Evolutionary conservation across 2,329 filamentous ascomycete genomes (phyloP).

Genomic region (Colletotrichum sidae): DNA sequence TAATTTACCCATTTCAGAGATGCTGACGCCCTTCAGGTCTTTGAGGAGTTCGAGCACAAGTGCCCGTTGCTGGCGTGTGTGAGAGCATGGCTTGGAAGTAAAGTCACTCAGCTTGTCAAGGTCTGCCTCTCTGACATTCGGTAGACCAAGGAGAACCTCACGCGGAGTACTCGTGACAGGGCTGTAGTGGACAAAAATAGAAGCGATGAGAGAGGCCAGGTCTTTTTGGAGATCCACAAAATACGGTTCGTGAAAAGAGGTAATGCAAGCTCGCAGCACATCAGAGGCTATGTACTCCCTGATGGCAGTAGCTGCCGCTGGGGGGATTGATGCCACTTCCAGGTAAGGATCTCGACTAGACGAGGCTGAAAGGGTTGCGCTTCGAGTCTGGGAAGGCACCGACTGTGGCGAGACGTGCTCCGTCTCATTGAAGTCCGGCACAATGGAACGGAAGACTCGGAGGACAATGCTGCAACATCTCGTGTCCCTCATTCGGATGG

Average conservation of each 20-base stretch:
- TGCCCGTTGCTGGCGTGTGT: slow-evolving; percentile 81
- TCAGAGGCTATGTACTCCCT: slow-evolving; percentile 91
- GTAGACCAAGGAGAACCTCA: slow-evolving; percentile 81
- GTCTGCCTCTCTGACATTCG: slow-evolving; percentile 76
- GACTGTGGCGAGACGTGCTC: slow-evolving; percentile 44
- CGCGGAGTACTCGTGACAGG: slow-evolving; percentile 76
- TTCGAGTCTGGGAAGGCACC: slow-evolving; percentile 40
- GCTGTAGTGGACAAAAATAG: slow-evolving; percentile 83
- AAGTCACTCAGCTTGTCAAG: slow-evolving; percentile 74
- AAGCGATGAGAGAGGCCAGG: slow-evolving; percentile 86
- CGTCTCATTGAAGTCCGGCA: slow-evolving; percentile 76
- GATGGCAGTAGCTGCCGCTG: slow-evolving; percentile 72
- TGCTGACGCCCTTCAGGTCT: slow-evolving; percentile 88
- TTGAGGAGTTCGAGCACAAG: slow-evolving; percentile 87
- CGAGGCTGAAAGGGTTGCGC: slow-evolving; percentile 38
- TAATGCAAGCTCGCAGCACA: slow-evolving; percentile 90
- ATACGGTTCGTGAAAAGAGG: slow-evolving; percentile 92
- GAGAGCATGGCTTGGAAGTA: slow-evolving; percentile 67
- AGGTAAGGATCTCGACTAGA: slow-evolving; percentile 36
- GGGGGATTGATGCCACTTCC: slow-evolving; percentile 61
- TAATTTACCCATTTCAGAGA: slow-evolving; percentile 93
- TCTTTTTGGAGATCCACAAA: slow-evolving; percentile 98
- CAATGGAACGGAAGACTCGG: slow-evolving; percentile 85
- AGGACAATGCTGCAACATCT: slow-evolving; percentile 88
- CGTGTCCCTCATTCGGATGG: slow-evolving; percentile 88